Evolutionary conservation across 768 basidiomycete species (phyloP).

Genomic region (Cantharellus anzutake): DNA sequence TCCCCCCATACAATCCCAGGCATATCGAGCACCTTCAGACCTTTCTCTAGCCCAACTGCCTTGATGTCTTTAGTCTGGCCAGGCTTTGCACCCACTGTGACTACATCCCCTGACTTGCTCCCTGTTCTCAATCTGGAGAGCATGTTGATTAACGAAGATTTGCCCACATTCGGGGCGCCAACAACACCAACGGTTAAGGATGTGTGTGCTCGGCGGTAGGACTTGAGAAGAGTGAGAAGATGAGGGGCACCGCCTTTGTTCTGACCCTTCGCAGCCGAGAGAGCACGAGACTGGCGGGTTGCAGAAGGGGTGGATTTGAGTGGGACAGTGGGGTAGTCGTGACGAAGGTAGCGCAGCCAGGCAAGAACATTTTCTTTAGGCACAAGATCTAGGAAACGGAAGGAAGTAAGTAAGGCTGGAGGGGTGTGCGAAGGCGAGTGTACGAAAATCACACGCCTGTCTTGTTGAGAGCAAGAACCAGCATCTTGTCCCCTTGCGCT

Average conservation of each 20-base stretch:
- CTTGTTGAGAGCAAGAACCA: slow-evolving; percentile 93
- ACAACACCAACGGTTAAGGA: slow-evolving; percentile 72
- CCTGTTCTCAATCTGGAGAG: slow-evolving; percentile 63
- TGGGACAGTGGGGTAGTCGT: slow-evolving; percentile 80
- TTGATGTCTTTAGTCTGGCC: slow-evolving; percentile 89
- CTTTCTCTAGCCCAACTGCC: slow-evolving; percentile 80
- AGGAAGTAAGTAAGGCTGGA: slow-evolving; percentile 13
- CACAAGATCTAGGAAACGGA: neutral
- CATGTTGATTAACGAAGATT: slow-evolving; percentile 86
- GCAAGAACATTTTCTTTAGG: slow-evolving; percentile 80
- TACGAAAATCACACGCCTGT: slow-evolving; percentile 35
- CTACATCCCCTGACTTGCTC: slow-evolving; percentile 26
- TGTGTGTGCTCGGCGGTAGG: slow-evolving; percentile 23
- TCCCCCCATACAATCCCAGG: slow-evolving; percentile 69
- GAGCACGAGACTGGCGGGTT: slow-evolving; percentile 50
- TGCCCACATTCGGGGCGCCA: slow-evolving; percentile 95
- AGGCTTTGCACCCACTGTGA: slow-evolving; percentile 83
- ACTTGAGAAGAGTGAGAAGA: slow-evolving; percentile 71
- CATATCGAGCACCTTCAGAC: slow-evolving; percentile 82
- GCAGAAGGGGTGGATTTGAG: slow-evolving; percentile 74
- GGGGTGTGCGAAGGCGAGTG: too few relatives aligned
- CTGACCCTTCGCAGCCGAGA: slow-evolving; percentile 11
- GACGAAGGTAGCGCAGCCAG: slow-evolving; percentile 84
- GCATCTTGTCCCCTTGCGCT: slow-evolving; percentile 68
- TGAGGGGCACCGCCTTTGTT: slow-evolving; percentile 27